phyloP scores from a whole-genome alignment of 192 early-diverging fungal species.

The Podila epigama region DNA sequence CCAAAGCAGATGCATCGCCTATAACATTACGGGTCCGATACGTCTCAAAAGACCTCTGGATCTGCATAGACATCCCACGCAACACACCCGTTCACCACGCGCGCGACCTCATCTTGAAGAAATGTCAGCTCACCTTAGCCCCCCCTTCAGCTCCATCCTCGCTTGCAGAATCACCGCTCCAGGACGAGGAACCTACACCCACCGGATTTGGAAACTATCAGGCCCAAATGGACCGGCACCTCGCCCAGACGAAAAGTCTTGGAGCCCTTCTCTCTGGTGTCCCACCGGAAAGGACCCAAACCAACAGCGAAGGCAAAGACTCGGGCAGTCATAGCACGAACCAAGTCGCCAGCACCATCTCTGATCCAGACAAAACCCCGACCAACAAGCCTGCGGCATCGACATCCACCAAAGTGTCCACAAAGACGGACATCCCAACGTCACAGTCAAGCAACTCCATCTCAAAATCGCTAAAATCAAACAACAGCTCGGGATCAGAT shows the following conservation, averaged over 20 bases:
- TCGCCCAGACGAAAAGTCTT: neutral
- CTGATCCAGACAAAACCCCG: neutral
- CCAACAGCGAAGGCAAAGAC: neutral
- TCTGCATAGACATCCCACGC: constrained; percentile 30
- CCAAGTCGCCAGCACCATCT: neutral
- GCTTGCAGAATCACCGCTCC: neutral
- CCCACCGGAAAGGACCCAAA: neutral
- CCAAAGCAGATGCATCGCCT: constrained; percentile 7
- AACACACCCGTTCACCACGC: constrained; percentile 24
- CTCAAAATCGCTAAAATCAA: neutral
- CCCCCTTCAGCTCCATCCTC: constrained; percentile 32
- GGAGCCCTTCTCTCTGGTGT: neutral
- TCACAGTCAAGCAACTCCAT: constrained; percentile 10
- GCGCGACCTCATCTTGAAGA: constrained; percentile 22
- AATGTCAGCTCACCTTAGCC: constrained; percentile 16
- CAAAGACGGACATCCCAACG: neutral
- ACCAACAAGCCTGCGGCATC: neutral
- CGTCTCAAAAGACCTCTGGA: constrained; percentile 35
- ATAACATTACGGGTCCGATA: constrained; percentile 26
- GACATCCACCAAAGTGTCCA: neutral
- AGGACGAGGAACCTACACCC: constrained; percentile 1
- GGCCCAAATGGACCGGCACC: neutral
- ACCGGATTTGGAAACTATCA: neutral
- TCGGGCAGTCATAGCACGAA: neutral
- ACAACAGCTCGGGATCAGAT: neutral